These are phyloP conservation scores for Cicer arietinum DNA, from an alignment of 306 rosid genomes.

Conservation along the genomic window DNA sequence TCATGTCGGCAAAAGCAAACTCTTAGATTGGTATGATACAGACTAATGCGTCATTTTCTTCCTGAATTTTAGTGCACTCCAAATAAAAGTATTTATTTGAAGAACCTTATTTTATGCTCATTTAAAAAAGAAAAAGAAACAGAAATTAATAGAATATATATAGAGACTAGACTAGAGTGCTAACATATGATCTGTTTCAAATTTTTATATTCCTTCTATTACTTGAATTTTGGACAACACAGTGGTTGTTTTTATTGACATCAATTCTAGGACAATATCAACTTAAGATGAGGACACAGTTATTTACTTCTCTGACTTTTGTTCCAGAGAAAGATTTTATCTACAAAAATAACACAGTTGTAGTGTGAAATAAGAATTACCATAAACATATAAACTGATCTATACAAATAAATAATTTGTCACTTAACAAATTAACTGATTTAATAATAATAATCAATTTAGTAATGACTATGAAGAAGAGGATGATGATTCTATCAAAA, in stretches of 20 bases:
- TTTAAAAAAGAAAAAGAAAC: background rate
- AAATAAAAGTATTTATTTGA: slow-evolving; percentile 24
- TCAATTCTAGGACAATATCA: slow-evolving; percentile 27
- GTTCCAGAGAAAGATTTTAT: slow-evolving; percentile 31
- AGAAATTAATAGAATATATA: background rate
- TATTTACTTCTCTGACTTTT: slow-evolving; percentile 33
- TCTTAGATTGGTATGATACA: slow-evolving; percentile 40
- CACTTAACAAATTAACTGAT: slow-evolving; percentile 44
- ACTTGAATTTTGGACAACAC: background rate
- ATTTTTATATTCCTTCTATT: background rate
- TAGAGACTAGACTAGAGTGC: slow-evolving; percentile 13
- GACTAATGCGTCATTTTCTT: slow-evolving; percentile 43
- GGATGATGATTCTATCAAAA: slow-evolving; percentile 71
- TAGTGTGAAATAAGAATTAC: slow-evolving; percentile 30
- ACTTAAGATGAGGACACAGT: slow-evolving; percentile 22
- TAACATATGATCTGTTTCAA: background rate
- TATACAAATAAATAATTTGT: slow-evolving; percentile 58
- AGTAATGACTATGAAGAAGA: slow-evolving; percentile 51
- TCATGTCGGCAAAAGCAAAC: slow-evolving; percentile 42
- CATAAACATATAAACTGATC: slow-evolving; percentile 44
- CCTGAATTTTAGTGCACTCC: slow-evolving; percentile 42
- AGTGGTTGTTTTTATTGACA: slow-evolving; percentile 18
- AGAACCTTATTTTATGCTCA: slow-evolving; percentile 6
- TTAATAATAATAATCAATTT: slow-evolving; percentile 34
- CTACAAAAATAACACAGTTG: slow-evolving; percentile 38